Evolutionary conservation across 2,329 filamentous ascomycete species (phyloP).

Genomic region (Aspergillus ochraceus): DNA sequence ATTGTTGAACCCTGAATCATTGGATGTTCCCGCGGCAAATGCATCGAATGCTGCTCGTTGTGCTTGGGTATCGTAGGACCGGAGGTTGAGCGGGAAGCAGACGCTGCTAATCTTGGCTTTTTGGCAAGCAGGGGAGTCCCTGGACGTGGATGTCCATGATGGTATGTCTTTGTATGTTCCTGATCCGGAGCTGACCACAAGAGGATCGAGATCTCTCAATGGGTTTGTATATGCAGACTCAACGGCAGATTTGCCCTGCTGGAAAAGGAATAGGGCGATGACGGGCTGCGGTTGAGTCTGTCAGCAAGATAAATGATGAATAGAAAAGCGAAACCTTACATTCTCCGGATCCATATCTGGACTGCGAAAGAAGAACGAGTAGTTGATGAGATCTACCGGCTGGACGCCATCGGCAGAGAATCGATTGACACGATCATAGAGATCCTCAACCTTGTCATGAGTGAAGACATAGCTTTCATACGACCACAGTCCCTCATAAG

Average conservation of each 20-base stretch:
- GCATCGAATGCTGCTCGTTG: slow-evolving; percentile 34
- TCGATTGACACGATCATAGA: slow-evolving; percentile 11
- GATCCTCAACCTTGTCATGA: slow-evolving; percentile 5
- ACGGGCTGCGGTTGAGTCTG: slow-evolving; percentile 6
- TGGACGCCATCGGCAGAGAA: slow-evolving; percentile 5
- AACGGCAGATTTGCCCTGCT: slow-evolving; percentile 3
- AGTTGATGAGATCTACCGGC: slow-evolving; percentile 9
- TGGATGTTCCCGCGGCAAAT: slow-evolving; percentile 30
- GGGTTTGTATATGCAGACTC: not conserved
- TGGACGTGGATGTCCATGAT: slow-evolving; percentile 34
- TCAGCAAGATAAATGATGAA: not conserved
- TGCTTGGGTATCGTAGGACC: slow-evolving; percentile 35
- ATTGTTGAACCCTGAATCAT: slow-evolving; percentile 27
- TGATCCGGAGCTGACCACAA: slow-evolving; percentile 24
- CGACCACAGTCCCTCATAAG: slow-evolving; percentile 8
- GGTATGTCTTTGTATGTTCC: slow-evolving; percentile 47
- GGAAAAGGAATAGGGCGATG: slow-evolving; percentile 9
- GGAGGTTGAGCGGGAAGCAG: slow-evolving; percentile 43
- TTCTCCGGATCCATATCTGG: slow-evolving; percentile 6
- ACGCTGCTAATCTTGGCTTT: slow-evolving; percentile 38
- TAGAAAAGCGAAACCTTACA: slow-evolving; percentile 1
- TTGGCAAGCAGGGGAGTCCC: slow-evolving; percentile 32
- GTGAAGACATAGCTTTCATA: slow-evolving; percentile 8
- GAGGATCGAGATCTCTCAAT: slow-evolving; percentile 41
- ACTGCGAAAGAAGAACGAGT: slow-evolving; percentile 5